Conservation (phyloP, 257 asterid genomes). For the Paraleonurus japonicus region DNA sequence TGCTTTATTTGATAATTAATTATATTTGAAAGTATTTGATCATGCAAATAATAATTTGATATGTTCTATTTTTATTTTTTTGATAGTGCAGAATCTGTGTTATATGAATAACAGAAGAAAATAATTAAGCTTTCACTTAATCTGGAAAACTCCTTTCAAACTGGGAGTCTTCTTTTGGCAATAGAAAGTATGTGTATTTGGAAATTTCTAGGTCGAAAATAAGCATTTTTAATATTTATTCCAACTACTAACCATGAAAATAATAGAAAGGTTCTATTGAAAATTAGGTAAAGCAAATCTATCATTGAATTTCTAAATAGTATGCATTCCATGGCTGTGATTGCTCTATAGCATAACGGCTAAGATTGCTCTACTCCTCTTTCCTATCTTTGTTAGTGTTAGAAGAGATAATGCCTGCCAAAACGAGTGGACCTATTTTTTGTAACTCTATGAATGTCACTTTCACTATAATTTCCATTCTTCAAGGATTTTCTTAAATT, state of each 20-base stretch:
- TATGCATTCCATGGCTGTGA: background rate
- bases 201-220: background rate
- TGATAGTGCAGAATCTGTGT: background rate
- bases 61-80: background rate
- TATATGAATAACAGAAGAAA: background rate
- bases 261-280: background rate
- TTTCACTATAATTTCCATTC: background rate
- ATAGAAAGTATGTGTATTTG: background rate
- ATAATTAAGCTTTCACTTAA: background rate
- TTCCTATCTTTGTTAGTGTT: background rate
- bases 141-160: background rate
- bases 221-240: background rate
- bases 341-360: constrained; percentile 14
- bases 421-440: background rate
- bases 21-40: background rate
- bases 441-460: constrained; percentile 1
- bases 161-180: background rate
- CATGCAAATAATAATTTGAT: background rate
- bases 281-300: background rate
- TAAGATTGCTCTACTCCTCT: constrained; percentile 20
- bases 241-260: background rate
- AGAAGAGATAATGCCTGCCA: background rate
- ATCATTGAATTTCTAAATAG: background rate
- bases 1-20: background rate
- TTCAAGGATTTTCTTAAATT: background rate